Evolutionary conservation across 2,329 filamentous ascomycete genomes (phyloP).

Genomic region (Aspergillus felis): DNA sequence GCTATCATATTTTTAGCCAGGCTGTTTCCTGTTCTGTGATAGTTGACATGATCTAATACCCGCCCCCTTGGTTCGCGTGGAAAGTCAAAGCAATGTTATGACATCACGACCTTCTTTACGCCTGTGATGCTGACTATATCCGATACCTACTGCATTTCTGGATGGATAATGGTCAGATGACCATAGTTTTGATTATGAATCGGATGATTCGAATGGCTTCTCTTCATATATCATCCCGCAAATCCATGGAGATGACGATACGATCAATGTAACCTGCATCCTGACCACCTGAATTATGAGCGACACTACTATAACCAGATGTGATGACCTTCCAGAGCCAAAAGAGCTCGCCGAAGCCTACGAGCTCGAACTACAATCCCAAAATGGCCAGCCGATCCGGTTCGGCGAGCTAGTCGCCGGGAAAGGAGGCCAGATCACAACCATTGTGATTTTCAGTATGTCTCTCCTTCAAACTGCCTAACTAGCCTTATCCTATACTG

Average conservation of each 20-base stretch:
- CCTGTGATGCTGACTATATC: not conserved
- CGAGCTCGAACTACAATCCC: slow-evolving; percentile 16
- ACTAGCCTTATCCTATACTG: not conserved
- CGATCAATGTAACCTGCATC: too few species aligned
- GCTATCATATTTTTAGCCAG: too few species aligned
- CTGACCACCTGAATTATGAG: not conserved
- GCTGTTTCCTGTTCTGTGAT: too few species aligned
- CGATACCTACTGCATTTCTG: not conserved
- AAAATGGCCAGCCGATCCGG: slow-evolving; percentile 13
- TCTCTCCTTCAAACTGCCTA: not conserved
- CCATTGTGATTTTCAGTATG: slow-evolving; percentile 19
- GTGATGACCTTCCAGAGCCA: not conserved
- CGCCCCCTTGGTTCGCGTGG: not conserved
- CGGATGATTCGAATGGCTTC: not conserved
- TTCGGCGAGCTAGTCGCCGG: slow-evolving; percentile 22
- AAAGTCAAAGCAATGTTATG: not conserved
- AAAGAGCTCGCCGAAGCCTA: slow-evolving; percentile 14
- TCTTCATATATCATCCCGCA: not conserved
- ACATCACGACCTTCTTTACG: not conserved
- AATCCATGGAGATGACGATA: not conserved
- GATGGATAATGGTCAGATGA: not conserved
- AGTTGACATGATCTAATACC: too few species aligned
- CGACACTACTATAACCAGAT: not conserved
- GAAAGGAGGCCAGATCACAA: slow-evolving; percentile 19
- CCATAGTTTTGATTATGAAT: not conserved